Evolutionary conservation across 306 rosid species (phyloP).

Genomic region (Alnus rubra): DNA sequence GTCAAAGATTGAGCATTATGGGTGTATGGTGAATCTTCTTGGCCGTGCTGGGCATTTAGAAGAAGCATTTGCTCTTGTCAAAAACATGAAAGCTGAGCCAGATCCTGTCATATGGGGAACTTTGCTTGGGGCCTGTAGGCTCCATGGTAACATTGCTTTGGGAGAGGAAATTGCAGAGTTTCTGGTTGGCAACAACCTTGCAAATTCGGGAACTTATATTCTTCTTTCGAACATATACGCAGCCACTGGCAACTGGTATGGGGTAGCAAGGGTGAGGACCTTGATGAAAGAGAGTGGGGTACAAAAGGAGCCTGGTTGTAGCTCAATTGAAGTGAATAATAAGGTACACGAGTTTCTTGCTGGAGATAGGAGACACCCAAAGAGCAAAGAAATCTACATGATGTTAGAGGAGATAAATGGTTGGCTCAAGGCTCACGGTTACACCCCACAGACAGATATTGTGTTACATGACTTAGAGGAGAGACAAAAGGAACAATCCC

Average conservation of each 20-base stretch:
- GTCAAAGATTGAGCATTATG: conserved; percentile 75
- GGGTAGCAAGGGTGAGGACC: conserved; percentile 68
- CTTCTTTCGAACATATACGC: conserved; percentile 82
- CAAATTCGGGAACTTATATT: conserved; percentile 76
- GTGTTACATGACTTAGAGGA: conserved; percentile 74
- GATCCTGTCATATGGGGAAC: conserved; percentile 86
- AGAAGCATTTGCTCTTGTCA: conserved; percentile 71
- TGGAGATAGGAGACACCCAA: conserved; percentile 65
- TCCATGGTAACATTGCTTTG: conserved; percentile 55
- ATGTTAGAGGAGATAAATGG: conserved; percentile 64
- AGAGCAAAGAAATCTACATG: conserved; percentile 57
- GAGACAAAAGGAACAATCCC: conserved; percentile 61
- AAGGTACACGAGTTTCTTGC: conserved; percentile 78
- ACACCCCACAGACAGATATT: conserved; percentile 56
- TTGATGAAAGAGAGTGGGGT: conserved; percentile 73
- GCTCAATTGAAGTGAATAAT: conserved; percentile 68
- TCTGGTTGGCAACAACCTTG: conserved; percentile 53
- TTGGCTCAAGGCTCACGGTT: conserved; percentile 63
- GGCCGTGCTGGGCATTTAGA: conserved; percentile 69
- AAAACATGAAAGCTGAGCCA: conserved; percentile 56
- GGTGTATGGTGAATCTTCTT: conserved; percentile 81
- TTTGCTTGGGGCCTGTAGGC: conserved; percentile 76
- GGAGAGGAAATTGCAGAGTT: conserved; percentile 74
- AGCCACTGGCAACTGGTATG: conserved; percentile 66
- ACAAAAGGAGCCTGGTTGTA: conserved; percentile 86